Conservation (phyloP, 2,329 filamentous ascomycete genomes). For the Alternaria tenuissima region DNA sequence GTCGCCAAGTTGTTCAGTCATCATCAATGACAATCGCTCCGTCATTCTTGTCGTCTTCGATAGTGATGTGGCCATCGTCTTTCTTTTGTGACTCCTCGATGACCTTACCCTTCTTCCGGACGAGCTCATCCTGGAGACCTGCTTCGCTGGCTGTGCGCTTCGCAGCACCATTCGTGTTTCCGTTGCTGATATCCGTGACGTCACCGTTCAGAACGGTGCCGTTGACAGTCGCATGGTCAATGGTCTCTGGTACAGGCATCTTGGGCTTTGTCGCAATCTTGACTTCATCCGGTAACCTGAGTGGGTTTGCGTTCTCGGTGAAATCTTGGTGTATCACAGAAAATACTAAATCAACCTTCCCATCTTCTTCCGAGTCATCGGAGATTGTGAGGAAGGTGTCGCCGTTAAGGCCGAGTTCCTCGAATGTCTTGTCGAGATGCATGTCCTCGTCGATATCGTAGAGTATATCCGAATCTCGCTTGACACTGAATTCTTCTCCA, state of each 20-base stretch:
- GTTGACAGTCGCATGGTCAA: constrained; percentile 34
- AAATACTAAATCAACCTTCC: constrained; percentile 82
- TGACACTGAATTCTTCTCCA: constrained; percentile 80
- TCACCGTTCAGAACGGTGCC: constrained; percentile 14
- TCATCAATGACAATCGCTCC: constrained; percentile 51
- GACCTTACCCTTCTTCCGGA: constrained; percentile 53
- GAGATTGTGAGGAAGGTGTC: constrained; percentile 83
- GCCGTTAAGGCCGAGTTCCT: constrained; percentile 75
- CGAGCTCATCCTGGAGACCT: constrained; percentile 47
- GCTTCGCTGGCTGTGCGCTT: constrained; percentile 58
- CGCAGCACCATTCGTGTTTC: constrained; percentile 29
- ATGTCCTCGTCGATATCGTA: constrained; percentile 92
- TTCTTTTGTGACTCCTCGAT: constrained; percentile 36
- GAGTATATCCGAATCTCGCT: constrained; percentile 73
- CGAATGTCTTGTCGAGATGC: constrained; percentile 81
- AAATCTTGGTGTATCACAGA: constrained; percentile 66
- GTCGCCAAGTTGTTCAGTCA: constrained; percentile 21
- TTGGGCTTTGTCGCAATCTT: constrained; percentile 60
- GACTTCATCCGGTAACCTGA: constrained; percentile 58
- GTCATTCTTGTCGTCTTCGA: constrained; percentile 45
- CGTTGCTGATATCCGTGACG: constrained; percentile 27
- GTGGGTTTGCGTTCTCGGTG: constrained; percentile 60
- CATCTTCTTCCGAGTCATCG: constrained; percentile 80
- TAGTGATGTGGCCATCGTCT: constrained; percentile 45
- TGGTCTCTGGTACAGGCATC: constrained; percentile 35